Evolutionary conservation across 495 filamentous ascomycete genomes (phyloP), one percentile per base, ranked within the genome.

Genomic region (Penicillium coprophilum): DNA sequence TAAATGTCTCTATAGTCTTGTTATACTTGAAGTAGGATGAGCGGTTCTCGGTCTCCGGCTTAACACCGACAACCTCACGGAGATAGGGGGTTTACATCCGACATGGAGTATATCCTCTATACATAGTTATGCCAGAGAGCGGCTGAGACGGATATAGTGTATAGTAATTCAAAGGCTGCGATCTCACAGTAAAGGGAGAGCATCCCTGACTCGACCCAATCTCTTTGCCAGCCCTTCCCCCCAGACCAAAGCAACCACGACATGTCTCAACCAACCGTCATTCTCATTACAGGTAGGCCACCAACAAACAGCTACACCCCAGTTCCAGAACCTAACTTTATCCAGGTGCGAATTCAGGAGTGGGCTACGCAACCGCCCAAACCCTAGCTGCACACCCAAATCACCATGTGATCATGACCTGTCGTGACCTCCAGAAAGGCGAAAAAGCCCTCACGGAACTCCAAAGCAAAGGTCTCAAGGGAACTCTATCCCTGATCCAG

Each of bases 391-490:
- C 50, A 0, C 45, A 64, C 17, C 55, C 57, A 28, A 34, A 50
- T 21, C 60, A 67, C 53, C 68, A 72, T 48, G 54, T 72, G 11
- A 63, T 72, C 24, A 55, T 72, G 49, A 69, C 59, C 36, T 66
- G 63, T 15, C 69, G 70, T 2, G 57, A 67, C 48, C 20, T 43
- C 6, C 12, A 19, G 12, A 71, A 67, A 30, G 70, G 61, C 32
- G 23, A 65, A 38, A 32, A 50, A 27, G 70, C 67, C 12, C 55
- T 61, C 12, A 45, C 60, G 13, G 34, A 57, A 6, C 51, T 71
- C 17, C 45, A 59, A 52, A 30, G 19, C 9, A 47, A 48, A 38
- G 46, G 40, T 5, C 44, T 59, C 13, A 59, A 61, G 41, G 66
- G 66, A 36, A 61, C 66, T 9, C 46, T 64, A 3, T 65, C 66